phyloP scores from a whole-genome alignment of 106 monocot genomes.

The Dactylorhiza incarnata region DNA sequence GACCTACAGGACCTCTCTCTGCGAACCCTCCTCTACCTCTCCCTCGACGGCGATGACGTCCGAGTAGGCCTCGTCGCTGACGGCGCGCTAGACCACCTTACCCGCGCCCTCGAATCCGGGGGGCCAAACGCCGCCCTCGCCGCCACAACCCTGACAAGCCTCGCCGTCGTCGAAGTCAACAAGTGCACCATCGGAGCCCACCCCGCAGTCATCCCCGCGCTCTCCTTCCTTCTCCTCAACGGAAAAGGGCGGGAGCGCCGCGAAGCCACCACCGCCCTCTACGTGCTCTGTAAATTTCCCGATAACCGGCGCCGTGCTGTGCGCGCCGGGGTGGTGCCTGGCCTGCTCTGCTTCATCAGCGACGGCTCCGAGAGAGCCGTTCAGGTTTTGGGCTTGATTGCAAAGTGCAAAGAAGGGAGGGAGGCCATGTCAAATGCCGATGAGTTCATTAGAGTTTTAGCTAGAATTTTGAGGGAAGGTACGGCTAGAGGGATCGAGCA shows the following conservation, averaged over 20 bases:
- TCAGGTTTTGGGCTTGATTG: constrained; percentile 37
- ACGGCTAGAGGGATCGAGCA: constrained; percentile 25
- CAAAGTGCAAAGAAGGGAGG: constrained; percentile 40
- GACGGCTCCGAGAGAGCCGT: constrained; percentile 46
- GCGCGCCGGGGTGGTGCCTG: constrained; percentile 28
- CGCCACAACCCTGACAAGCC: constrained; percentile 52
- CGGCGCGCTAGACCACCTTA: constrained; percentile 34
- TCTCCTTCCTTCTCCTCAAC: constrained; percentile 21
- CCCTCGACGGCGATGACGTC: constrained; percentile 50
- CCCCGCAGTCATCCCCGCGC: constrained; percentile 28
- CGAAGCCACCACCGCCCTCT: constrained; percentile 49
- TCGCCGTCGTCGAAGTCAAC: constrained; percentile 55
- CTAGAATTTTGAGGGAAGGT: constrained; percentile 27
- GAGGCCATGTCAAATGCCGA: constrained; percentile 23
- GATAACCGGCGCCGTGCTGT: constrained; percentile 32
- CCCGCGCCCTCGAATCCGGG: constrained; percentile 9
- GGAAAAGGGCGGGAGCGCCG: constrained; percentile 30
- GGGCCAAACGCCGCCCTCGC: constrained; percentile 25
- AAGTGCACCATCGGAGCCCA: constrained; percentile 57
- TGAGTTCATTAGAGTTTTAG: constrained; percentile 27
- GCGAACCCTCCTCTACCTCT: constrained; percentile 37
- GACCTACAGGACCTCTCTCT: constrained; percentile 35
- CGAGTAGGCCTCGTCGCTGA: constrained; percentile 63
- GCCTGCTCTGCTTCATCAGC: constrained; percentile 19
- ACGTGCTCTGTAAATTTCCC: constrained; percentile 41